These are phyloP conservation scores for Thecaphora thlaspeos DNA, from an alignment of 1,284 basidiomycete genomes.

Conservation along the genomic window DNA sequence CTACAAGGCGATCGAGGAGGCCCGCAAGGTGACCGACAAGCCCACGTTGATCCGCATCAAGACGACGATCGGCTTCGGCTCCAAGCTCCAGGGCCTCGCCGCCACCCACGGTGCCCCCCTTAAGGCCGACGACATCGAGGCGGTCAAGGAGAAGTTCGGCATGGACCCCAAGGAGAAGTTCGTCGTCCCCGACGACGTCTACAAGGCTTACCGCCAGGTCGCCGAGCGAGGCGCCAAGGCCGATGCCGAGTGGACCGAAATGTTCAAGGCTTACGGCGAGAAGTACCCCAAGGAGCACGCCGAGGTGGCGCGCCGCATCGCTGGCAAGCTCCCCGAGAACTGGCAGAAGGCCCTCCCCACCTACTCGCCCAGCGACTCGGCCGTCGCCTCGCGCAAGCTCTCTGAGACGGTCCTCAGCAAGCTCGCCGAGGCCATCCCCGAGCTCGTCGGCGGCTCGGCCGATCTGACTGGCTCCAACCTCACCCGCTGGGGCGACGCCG, in stretches of 20 bases:
- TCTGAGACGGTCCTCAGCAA: slow-evolving; percentile 84
- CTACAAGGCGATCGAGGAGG: slow-evolving; percentile 75
- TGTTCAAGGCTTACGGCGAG: slow-evolving; percentile 71
- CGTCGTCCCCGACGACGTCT: slow-evolving; percentile 74
- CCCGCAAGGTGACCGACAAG: slow-evolving; percentile 73
- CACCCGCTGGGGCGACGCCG: slow-evolving; percentile 73
- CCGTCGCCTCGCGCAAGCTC: slow-evolving; percentile 86
- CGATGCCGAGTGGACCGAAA: slow-evolving; percentile 74
- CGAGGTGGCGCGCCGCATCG: slow-evolving; percentile 79
- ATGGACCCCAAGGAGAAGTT: slow-evolving; percentile 79
- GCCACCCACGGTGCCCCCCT: slow-evolving; percentile 88
- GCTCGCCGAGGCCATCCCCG: slow-evolving; percentile 74
- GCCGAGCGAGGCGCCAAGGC: slow-evolving; percentile 72
- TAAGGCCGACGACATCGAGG: slow-evolving; percentile 84
- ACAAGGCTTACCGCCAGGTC: slow-evolving; percentile 68
- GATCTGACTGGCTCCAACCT: slow-evolving; percentile 91
- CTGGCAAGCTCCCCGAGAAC: slow-evolving; percentile 75
- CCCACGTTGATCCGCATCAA: slow-evolving; percentile 81
- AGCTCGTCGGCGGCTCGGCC: slow-evolving; percentile 77
- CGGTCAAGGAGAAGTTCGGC: slow-evolving; percentile 80
- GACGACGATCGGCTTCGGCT: slow-evolving; percentile 92
- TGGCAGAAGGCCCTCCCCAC: slow-evolving; percentile 85
- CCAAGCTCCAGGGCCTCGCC: slow-evolving; percentile 85
- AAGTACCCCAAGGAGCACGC: slow-evolving; percentile 81
- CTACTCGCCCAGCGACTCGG: slow-evolving; percentile 76